phyloP scores from a whole-genome alignment of 1,139 yeast genomes.

The Pneumocystis wakefieldiae region DNA sequence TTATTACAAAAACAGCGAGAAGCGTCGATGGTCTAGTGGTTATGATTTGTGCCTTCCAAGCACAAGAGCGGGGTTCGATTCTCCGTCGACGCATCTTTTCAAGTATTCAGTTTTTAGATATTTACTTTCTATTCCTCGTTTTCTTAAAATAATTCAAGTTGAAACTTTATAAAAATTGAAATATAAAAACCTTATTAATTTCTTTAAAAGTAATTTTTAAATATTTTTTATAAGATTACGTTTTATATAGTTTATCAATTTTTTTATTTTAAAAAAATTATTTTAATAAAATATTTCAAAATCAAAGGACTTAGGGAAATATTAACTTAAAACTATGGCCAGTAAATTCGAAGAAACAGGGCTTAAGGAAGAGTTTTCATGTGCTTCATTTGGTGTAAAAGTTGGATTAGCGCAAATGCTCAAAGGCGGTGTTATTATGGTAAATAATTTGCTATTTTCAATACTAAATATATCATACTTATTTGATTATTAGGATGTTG shows the following conservation, averaged over 20 bases:
- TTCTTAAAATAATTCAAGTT: not conserved
- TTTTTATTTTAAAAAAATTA: no score
- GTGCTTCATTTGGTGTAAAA: slow-evolving; percentile 42
- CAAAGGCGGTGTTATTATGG: slow-evolving; percentile 61
- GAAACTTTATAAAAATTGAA: no score
- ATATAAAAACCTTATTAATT: no score
- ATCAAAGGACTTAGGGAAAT: not conserved
- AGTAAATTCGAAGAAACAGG: not conserved
- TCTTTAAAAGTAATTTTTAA: no score
- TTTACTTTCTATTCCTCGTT: not conserved
- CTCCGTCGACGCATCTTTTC: not conserved
- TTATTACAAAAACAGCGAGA: no score
- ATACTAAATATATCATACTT: not conserved
- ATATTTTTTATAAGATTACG: no score
- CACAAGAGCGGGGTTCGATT: not conserved
- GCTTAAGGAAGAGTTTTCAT: slow-evolving; percentile 3
- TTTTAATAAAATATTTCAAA: no score
- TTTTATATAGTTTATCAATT: no score
- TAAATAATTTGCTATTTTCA: slow-evolving; percentile 16
- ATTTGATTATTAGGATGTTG: slow-evolving; percentile 26
- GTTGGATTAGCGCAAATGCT: slow-evolving; percentile 82
- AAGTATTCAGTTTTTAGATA: not conserved
- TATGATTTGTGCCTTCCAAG: not conserved
- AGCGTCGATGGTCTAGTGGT: not conserved
- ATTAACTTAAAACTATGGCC: not conserved